A percentile compares a stretch with the other conserved stretches of the same genome.
Evolutionary conservation across 202 grass and related monocot species (phyloP).

Genomic region (Hordeum pubiflorum): DNA sequence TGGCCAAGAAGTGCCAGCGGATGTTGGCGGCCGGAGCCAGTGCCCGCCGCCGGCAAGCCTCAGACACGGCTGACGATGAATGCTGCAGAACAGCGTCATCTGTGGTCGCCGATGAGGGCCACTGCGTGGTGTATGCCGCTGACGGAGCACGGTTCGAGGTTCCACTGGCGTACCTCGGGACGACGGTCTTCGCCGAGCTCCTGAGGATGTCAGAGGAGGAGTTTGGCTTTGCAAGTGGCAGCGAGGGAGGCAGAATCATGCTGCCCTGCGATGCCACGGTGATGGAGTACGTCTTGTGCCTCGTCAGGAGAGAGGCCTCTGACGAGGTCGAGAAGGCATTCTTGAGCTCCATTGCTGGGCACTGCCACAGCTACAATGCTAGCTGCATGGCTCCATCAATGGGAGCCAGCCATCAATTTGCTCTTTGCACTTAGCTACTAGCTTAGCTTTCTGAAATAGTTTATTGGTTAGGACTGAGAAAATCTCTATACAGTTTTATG

Average conservation of each 20-base stretch:
- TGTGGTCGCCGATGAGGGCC: constrained; percentile 8
- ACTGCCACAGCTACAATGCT: neutral
- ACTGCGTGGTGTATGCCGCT: constrained; percentile 23
- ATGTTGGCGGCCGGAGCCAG: neutral
- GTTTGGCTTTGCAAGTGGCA: constrained; percentile 28
- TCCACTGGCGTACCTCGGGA: constrained; percentile 28
- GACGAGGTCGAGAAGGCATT: constrained; percentile 27
- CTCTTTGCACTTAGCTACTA: neutral
- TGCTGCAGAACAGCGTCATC: neutral
- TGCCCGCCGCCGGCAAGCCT: neutral
- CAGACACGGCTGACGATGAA: neutral
- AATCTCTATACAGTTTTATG: neutral
- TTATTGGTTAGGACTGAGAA: neutral
- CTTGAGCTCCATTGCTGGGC: constrained; percentile 26
- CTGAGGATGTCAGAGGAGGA: constrained; percentile 36
- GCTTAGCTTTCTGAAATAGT: neutral
- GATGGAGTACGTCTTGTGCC: constrained; percentile 35
- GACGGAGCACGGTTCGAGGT: constrained; percentile 39
- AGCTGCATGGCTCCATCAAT: neutral
- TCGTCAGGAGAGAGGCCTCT: constrained; percentile 31
- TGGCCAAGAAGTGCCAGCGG: constrained; percentile 40
- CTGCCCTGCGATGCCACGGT: constrained; percentile 28
- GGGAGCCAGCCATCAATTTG: neutral
- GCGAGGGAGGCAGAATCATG: constrained; percentile 33
- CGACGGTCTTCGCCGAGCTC: constrained; percentile 4